phyloP scores from a whole-genome alignment of 345 rosid species.

The Cochlearia excelsa region DNA sequence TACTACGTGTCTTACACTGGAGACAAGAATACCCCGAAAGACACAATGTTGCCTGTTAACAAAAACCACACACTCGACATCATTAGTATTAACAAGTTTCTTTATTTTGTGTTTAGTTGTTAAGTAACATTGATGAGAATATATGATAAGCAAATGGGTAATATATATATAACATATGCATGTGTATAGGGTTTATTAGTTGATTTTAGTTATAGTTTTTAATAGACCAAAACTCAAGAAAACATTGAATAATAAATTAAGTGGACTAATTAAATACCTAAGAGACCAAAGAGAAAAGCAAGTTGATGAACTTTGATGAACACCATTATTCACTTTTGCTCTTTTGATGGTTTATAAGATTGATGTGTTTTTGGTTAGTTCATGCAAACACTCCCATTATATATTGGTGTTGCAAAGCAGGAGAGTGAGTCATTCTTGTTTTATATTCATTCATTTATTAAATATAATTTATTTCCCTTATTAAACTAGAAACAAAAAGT shows the following conservation, averaged over 20 bases:
- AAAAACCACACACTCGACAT: background rate
- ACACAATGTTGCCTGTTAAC: constrained; percentile 61
- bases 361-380: constrained; percentile 18
- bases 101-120: background rate
- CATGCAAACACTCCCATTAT: constrained; percentile 25
- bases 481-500: constrained; percentile 3
- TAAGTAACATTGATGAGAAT: background rate
- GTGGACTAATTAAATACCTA: constrained; percentile 39
- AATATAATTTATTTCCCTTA: constrained; percentile 3
- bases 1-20: constrained; percentile 60
- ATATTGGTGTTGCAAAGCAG: constrained; percentile 18
- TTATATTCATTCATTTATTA: background rate
- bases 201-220: background rate
- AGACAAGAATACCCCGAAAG: constrained; percentile 66
- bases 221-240: background rate
- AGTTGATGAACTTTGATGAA: constrained; percentile 37
- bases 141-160: background rate
- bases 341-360: constrained; percentile 9
- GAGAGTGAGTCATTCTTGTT: constrained; percentile 14
- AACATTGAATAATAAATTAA: background rate
- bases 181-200: background rate
- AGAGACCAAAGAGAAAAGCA: constrained; percentile 63
- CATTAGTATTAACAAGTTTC: background rate
- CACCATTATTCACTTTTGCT: constrained; percentile 39
- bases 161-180: too few species aligned